Conservation (phyloP, 2,329 filamentous ascomycete species). For the Fusarium pilosicola region DNA sequence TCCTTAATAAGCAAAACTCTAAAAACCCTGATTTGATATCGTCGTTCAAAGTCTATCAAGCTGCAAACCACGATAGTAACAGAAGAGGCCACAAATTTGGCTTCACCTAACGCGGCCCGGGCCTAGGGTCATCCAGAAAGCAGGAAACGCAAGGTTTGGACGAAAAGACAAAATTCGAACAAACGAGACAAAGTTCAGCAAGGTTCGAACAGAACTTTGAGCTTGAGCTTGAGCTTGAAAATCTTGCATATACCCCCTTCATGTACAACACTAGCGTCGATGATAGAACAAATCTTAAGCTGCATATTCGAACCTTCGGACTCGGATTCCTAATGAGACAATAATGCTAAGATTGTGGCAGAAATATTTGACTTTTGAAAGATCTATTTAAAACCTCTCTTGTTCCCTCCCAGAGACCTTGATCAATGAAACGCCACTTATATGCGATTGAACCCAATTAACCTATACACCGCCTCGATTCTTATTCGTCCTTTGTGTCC, state of each 20-base stretch:
- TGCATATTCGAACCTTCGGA: background rate
- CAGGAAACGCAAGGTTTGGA: background rate
- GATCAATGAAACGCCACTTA: constrained; percentile 9
- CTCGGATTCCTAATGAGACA: background rate
- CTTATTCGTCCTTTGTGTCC: background rate
- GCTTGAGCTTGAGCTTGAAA: constrained; percentile 8
- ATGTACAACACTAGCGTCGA: background rate
- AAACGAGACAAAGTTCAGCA: background rate
- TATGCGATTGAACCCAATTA: constrained; percentile 4
- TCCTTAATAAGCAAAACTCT: constrained; percentile 61
- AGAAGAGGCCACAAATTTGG: background rate
- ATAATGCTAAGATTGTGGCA: background rate
- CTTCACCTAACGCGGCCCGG: constrained; percentile 3
- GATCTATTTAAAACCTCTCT: background rate
- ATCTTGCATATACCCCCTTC: constrained; percentile 18
- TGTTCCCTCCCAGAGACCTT: background rate
- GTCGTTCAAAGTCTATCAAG: background rate
- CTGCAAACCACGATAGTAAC: background rate
- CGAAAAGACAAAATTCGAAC: background rate
- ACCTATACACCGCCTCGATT: background rate
- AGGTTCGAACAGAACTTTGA: constrained; percentile 16
- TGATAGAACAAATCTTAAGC: constrained; percentile 12
- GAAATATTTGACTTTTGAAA: background rate
- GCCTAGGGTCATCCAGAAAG: background rate
- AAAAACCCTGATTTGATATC: constrained; percentile 25